Percentiles rank a stretch among this genome's conserved stretches.
Conservation (phyloP, 371 early-diverging fungal species). For the Mycotypha africana region DNA sequence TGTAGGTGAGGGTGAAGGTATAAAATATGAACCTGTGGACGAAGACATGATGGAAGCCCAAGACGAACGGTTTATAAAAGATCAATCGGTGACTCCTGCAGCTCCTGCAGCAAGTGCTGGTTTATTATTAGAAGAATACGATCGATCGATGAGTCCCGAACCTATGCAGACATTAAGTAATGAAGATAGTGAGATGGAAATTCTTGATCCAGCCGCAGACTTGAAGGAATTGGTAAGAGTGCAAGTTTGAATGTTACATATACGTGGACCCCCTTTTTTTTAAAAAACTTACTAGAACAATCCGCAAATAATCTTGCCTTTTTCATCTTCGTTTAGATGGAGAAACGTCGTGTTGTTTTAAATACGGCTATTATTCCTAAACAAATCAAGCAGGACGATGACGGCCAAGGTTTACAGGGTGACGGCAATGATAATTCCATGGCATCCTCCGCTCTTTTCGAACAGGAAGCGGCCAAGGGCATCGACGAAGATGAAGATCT, state of each 20-base stretch:
- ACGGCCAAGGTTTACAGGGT: slow-evolving; percentile 10
- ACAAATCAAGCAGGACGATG: slow-evolving; percentile 23
- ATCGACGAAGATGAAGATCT: slow-evolving; percentile 77
- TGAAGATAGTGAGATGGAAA: slow-evolving; percentile 51
- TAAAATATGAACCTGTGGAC: slow-evolving; percentile 39
- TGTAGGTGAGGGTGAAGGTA: slow-evolving; percentile 39
- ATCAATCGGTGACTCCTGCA: slow-evolving; percentile 8
- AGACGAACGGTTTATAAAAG: slow-evolving; percentile 21
- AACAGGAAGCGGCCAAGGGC: slow-evolving; percentile 70
- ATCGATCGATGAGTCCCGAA: slow-evolving; percentile 64
- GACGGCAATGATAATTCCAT: slow-evolving; percentile 27
- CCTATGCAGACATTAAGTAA: slow-evolving; percentile 39
- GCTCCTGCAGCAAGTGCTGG: slow-evolving; percentile 8
- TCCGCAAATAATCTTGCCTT: too few relatives aligned
- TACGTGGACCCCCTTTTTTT: too few relatives aligned
- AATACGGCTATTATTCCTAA: slow-evolving; percentile 53
- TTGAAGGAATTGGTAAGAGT: slow-evolving; percentile 55
- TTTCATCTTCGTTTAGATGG: slow-evolving; percentile 31
- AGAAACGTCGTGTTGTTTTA: slow-evolving; percentile 53
- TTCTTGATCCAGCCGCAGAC: slow-evolving; percentile 63
- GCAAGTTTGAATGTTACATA: too few relatives aligned
- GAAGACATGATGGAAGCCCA: slow-evolving; percentile 36
- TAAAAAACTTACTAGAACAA: too few relatives aligned
- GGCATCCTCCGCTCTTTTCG: slow-evolving; percentile 47
- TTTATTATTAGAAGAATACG: slow-evolving; percentile 40